phyloP scores from a whole-genome alignment of 441 rosid genomes.

The Bocquillonia castaneifolia region DNA sequence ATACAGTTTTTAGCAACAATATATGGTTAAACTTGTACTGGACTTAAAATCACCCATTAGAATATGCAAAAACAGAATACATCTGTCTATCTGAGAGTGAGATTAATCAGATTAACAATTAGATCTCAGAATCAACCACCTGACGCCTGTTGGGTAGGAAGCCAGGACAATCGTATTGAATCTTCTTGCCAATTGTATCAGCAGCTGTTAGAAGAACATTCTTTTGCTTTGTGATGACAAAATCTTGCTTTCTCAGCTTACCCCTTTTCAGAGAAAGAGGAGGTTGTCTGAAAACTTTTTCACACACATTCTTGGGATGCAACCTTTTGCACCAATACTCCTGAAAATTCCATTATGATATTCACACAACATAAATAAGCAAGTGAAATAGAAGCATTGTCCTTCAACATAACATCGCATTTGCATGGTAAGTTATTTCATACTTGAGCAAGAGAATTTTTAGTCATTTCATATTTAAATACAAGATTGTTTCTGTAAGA shows the following conservation, averaged over 20 bases:
- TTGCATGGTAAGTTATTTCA: slow-evolving; percentile 13
- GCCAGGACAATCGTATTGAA: slow-evolving; percentile 87
- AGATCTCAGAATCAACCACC: slow-evolving; percentile 40
- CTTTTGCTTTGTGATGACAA: slow-evolving; percentile 74
- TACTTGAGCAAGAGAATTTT: too few relatives aligned
- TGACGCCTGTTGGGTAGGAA: slow-evolving; percentile 88
- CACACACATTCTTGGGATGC: slow-evolving; percentile 96
- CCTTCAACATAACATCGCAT: background rate
- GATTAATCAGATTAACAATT: background rate
- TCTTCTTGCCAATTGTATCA: slow-evolving; percentile 84
- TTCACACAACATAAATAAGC: slow-evolving; percentile 14
- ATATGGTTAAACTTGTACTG: background rate
- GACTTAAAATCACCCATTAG: background rate
- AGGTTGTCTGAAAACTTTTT: slow-evolving; percentile 95
- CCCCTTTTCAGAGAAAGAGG: slow-evolving; percentile 79
- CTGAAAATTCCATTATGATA: slow-evolving; percentile 40
- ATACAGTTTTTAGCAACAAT: background rate
- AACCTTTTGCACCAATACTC: slow-evolving; percentile 98
- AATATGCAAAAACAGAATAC: background rate
- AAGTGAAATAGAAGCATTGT: slow-evolving; percentile 14
- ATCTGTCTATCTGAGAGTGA: background rate
- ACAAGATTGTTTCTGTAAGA: background rate
- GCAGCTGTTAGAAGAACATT: slow-evolving; percentile 71
- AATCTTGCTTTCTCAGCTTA: slow-evolving; percentile 86
- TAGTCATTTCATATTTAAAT: background rate